phyloP scores from a whole-genome alignment of 139 green algal genomes.

The Pleodorina starrii region DNA sequence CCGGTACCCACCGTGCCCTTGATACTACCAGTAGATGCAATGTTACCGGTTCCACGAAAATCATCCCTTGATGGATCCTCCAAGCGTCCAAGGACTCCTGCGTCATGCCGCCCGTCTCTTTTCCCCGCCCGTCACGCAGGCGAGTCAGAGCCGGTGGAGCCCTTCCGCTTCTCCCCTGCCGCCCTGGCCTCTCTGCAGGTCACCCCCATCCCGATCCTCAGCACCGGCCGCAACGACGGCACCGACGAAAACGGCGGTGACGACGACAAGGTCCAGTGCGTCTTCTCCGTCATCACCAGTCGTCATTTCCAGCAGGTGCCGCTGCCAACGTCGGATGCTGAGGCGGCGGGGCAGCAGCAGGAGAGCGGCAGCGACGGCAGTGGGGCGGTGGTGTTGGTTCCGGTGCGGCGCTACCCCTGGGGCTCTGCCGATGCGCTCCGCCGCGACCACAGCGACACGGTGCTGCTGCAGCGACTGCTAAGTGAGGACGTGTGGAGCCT shows the following conservation, averaged over 20 bases:
- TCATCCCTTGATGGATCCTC: too few species aligned
- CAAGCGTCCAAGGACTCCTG: too few species aligned
- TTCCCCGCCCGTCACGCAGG: neutral
- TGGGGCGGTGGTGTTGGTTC: neutral
- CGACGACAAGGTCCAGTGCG: too few species aligned
- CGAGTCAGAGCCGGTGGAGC: neutral
- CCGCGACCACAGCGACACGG: neutral
- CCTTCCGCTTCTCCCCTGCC: neutral
- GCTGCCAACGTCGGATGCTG: neutral
- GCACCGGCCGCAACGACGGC: too few species aligned
- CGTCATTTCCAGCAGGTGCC: neutral
- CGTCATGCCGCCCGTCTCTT: too few species aligned
- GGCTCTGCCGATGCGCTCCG: neutral
- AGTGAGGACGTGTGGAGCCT: neutral
- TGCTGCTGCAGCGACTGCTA: constrained; percentile 17
- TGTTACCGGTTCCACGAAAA: too few species aligned
- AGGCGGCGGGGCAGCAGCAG: too few species aligned
- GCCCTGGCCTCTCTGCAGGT: neutral
- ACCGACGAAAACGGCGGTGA: too few species aligned
- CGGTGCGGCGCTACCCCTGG: neutral
- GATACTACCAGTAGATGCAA: too few species aligned
- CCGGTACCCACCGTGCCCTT: too few species aligned
- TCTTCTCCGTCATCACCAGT: neutral
- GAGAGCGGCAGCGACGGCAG: too few species aligned
- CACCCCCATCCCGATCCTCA: neutral